These are phyloP conservation scores for Monilinia fructigena DNA, from an alignment of 2,329 filamentous ascomycete genomes.

Conservation along the genomic window DNA sequence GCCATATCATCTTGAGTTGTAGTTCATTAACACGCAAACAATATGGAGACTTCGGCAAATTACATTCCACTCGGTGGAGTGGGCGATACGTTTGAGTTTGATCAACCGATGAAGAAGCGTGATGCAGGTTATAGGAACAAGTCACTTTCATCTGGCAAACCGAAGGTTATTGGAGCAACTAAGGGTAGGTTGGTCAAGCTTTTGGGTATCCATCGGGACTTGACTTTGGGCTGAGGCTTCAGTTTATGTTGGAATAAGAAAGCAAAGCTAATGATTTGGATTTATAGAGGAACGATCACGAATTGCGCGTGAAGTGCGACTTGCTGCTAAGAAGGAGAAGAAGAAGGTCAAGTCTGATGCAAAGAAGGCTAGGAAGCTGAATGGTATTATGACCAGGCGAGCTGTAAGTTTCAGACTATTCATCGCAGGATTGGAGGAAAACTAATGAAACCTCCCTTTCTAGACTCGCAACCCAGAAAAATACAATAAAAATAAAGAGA, in stretches of 20 bases:
- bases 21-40: neutral
- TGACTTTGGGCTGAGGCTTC: neutral
- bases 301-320: slow-evolving; percentile 31
- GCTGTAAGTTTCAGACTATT: slow-evolving; percentile 24
- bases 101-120: slow-evolving; percentile 12
- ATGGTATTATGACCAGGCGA: slow-evolving; percentile 33
- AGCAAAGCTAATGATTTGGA: neutral
- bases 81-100: slow-evolving; percentile 6
- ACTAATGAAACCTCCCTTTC: slow-evolving; percentile 6
- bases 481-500: slow-evolving; percentile 41
- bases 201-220: neutral
- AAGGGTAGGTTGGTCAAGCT: slow-evolving; percentile 20
- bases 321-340: slow-evolving; percentile 33
- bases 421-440: neutral
- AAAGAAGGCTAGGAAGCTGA: slow-evolving; percentile 34
- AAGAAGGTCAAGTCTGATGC: slow-evolving; percentile 37
- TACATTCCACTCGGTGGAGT: slow-evolving; percentile 25
- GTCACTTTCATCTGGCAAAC: slow-evolving; percentile 4
- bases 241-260: neutral
- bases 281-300: slow-evolving; percentile 32
- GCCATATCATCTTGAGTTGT: neutral
- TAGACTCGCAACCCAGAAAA: slow-evolving; percentile 41
- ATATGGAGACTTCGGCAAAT: slow-evolving; percentile 26
- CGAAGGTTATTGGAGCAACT: slow-evolving; percentile 23
- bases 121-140: slow-evolving; percentile 15